These are phyloP conservation scores for Cladosporium cucumerinum DNA, from an alignment of 2,329 filamentous ascomycete genomes.

Conservation along the genomic window DNA sequence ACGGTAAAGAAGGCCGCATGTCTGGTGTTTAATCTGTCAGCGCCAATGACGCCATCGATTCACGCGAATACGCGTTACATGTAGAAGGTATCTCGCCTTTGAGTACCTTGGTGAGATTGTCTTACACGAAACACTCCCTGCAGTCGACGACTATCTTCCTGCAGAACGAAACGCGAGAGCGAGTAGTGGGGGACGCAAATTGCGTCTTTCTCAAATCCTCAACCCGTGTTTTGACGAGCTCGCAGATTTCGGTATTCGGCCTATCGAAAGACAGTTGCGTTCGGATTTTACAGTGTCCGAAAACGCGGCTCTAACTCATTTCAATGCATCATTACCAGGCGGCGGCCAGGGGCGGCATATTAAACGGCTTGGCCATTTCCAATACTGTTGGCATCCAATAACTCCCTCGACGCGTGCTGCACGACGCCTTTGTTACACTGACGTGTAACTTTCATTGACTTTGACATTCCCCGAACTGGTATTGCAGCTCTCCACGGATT, in stretches of 20 bases:
- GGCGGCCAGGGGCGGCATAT: background rate
- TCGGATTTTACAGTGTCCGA: background rate
- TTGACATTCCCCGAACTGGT: background rate
- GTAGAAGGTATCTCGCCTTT: background rate
- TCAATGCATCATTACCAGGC: background rate
- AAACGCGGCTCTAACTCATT: conserved; percentile 4
- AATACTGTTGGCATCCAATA: too few relatives aligned
- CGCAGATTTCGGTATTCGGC: background rate
- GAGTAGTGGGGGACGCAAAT: background rate
- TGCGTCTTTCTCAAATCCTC: background rate
- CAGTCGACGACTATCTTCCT: background rate
- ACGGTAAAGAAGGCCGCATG: background rate
- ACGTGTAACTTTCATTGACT: background rate
- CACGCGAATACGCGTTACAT: background rate
- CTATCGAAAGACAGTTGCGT: background rate
- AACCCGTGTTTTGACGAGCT: background rate
- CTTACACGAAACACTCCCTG: background rate
- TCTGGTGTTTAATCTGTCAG: background rate
- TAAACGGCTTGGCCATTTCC: conserved; percentile 1
- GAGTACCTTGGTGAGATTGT: background rate
- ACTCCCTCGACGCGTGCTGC: background rate
- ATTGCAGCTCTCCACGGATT: background rate
- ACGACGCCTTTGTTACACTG: background rate
- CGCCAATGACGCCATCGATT: background rate
- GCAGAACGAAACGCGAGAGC: background rate